Percentiles rank a stretch among this genome's conserved stretches.
Evolutionary conservation across 2,329 filamentous ascomycete species (phyloP).

Genomic region (Trichoderma sp.): DNA sequence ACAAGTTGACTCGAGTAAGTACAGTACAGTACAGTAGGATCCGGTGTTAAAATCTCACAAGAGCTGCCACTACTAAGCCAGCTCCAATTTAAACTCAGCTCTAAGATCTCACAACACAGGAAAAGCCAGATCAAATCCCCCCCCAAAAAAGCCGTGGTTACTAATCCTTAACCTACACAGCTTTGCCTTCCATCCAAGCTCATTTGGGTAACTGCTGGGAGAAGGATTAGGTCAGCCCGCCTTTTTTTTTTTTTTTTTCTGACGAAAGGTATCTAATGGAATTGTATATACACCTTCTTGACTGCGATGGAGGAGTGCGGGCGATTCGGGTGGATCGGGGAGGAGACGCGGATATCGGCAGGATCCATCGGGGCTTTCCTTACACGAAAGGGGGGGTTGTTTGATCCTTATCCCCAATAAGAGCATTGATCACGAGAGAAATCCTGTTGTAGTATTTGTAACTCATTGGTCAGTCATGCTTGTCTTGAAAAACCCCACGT

Average conservation of each 20-base stretch:
- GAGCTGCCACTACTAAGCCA: neutral
- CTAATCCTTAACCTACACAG: neutral
- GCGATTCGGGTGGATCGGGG: neutral
- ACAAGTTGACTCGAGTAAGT: neutral
- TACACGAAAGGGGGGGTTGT: neutral
- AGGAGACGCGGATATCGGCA: neutral
- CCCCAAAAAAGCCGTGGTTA: neutral
- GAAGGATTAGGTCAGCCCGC: neutral
- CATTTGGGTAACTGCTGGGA: neutral
- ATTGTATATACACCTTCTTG: neutral
- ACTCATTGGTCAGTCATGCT: neutral
- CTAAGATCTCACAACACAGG: neutral
- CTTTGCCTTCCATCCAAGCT: neutral
- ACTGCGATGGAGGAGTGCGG: neutral
- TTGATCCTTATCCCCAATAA: neutral
- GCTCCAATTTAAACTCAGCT: neutral
- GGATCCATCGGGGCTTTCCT: neutral
- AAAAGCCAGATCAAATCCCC: too few species aligned
- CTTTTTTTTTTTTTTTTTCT: neutral
- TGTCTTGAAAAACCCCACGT: neutral
- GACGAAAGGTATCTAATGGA: too few species aligned
- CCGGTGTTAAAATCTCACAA: constrained; percentile 7
- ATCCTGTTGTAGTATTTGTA: neutral
- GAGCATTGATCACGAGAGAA: neutral
- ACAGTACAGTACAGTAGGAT: neutral